phyloP scores from a whole-genome alignment of 306 rosid genomes.

The Sesbania bispinosa region DNA sequence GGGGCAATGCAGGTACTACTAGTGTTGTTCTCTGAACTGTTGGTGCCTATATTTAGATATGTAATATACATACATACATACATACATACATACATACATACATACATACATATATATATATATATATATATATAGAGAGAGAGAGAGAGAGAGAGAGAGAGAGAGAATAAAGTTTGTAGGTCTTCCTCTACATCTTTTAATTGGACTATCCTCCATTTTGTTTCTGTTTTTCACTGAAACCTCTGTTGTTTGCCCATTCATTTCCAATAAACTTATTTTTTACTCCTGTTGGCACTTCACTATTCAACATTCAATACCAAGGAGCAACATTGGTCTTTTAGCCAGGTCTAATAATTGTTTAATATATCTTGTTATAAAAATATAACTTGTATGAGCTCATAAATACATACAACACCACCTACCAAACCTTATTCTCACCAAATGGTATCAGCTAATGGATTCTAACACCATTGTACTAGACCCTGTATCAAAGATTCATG shows the following conservation, averaged over 20 bases:
- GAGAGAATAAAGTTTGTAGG: no score
- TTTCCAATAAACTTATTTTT: background rate
- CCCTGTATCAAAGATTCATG: background rate
- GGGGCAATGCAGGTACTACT: constrained; percentile 97
- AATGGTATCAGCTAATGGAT: background rate
- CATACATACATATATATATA: background rate
- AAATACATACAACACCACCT: background rate
- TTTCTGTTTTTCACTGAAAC: background rate
- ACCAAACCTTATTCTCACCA: background rate
- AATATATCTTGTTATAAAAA: background rate
- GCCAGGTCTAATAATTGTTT: background rate
- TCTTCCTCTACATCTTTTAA: background rate
- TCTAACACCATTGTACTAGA: background rate
- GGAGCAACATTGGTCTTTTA: background rate
- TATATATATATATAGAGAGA: background rate
- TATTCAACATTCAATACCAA: background rate
- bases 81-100: no score
- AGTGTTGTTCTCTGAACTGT: constrained; percentile 11
- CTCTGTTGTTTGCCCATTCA: background rate
- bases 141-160: no score
- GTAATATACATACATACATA: no score
- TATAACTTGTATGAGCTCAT: background rate
- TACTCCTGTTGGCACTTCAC: background rate
- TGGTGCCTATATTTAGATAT: no score
- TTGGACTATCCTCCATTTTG: background rate